Base-by-base conservation (phyloP, 2,329 filamentous ascomycete genomes). In the Cytospora chrysosperma region DNA sequence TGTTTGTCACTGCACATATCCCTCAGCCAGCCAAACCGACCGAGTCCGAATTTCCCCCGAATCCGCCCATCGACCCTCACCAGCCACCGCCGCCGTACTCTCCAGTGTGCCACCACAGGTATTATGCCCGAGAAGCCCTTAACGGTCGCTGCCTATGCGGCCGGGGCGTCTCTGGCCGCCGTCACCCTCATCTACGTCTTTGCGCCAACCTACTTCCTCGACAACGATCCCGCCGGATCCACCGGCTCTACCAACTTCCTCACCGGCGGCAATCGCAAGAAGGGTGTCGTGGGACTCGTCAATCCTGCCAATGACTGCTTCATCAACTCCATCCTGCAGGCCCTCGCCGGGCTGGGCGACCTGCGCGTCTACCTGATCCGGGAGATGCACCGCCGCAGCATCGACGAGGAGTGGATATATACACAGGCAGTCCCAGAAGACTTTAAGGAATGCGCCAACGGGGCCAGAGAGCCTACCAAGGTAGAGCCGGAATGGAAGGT, bases 121-220 rank as follows among this genome's bases (percentile, higher is more conserved):
- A 56, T 47, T 55, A 94, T 95, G 91, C 91, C 90, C 71, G 91
- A 95, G 74, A 93, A 90, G 80, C 88, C 88, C 61, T 83, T 92
- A 64, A 93, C 89, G 9, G 89, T 95, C 71, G 92, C 92, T 70
- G 92, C 92, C 52, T 99, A 99, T 78, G 95, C 95, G 72, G 95
- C 94, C 65, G 94, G 94, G 70, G 95, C 94, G 65, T 97, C 93
- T 61, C 89, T 99, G 67, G 95, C 95, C 62, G 95, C 95, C 67
- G 91, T 96, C 67, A 94, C 95, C 34, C 86, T 98, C 63, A 91
- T 98, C 75, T 99, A 98, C 77, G 94, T 98, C 70, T 98, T 99
- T 77, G 93, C 90, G 10, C 95, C 95, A n/a, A 98, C 93, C 59
- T 98, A 94, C 77, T 91, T 96, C 71, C 89, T 98, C 75, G 94